Evolutionary conservation across 371 early-diverging fungal species (phyloP), one percentile per base, ranked within the genome.

Genomic region (Mortierella sp.): DNA sequence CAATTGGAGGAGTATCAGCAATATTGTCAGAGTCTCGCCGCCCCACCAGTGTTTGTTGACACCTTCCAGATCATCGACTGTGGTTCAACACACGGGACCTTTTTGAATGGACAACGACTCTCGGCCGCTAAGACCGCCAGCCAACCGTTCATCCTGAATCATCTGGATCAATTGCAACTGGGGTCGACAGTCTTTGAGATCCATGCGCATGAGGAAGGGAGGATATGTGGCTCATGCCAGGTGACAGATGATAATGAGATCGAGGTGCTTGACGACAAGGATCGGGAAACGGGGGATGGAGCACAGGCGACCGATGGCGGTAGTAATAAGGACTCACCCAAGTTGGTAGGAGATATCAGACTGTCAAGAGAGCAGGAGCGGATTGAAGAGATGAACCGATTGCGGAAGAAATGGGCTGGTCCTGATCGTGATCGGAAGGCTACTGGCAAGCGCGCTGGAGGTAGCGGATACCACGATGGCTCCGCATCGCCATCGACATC

Each of bases 51-150:
- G 11, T 60, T 38, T n/a, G 50, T 80, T 16, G 87, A 80, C 68
- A 82, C 79, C 11, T 88, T 91, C 47, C 90, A 80, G 71, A 80
- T 92, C 70, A 80, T 89, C 24, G 92, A 92, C 71, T 88, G 83
- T 57, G 92, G 92, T 3, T 92, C 92, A 1, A 91, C 91, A 6
- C 92, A 92, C 54, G 92, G 92, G 11, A 91, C 92, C 3, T 89
- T 91, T 76, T 80, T 92, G 55, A 92, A 92, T 74, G 87, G 84
- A 3, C 68, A 79, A 50, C 88, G 92, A 31, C 87, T 92, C 8
- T 91, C 92, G 1, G 84, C 82, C 2, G 70, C 91, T 75, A 92
- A 90, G 74, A 63, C 84, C 0, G 87, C 92, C 9, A 91, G 91
- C 65, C 88, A 88, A 50, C 92, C 92, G 0, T 77, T 74, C 24